These are phyloP conservation scores for Pachysolen tannophilus DNA, from an alignment of 805 yeast genomes.

Conservation along the genomic window DNA sequence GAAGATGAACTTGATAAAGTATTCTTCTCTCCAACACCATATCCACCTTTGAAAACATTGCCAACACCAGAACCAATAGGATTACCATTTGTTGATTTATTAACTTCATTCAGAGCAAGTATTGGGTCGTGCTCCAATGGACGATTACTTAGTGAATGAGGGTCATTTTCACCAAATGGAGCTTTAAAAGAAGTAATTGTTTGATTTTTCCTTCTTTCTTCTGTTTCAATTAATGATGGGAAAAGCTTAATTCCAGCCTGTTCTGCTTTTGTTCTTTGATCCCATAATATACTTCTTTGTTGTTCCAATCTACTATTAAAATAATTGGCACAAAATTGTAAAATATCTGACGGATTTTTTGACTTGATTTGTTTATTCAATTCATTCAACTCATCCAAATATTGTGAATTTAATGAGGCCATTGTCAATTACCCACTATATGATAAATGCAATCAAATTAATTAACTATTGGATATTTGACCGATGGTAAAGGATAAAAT, in stretches of 20 bases:
- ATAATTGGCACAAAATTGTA: conserved; percentile 72
- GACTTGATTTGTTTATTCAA: conserved; percentile 49
- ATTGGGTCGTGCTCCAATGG: conserved; percentile 10
- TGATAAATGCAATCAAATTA: too few relatives aligned
- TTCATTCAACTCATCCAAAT: conserved; percentile 43
- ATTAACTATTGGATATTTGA: too few relatives aligned
- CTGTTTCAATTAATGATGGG: conserved; percentile 11
- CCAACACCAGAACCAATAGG: conserved; percentile 9
- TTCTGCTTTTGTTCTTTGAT: conserved; percentile 38
- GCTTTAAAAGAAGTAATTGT: conserved; percentile 35
- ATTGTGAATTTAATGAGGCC: conserved; percentile 4
- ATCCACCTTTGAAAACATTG: conserved; percentile 19
- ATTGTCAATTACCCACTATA: too few relatives aligned
- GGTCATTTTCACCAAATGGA: conserved; percentile 59
- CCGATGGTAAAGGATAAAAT: too few relatives aligned
- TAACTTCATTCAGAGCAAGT: conserved; percentile 6
- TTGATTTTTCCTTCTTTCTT: conserved; percentile 13
- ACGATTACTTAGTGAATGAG: conserved; percentile 38
- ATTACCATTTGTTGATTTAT: conserved; percentile 8
- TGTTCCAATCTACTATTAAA: conserved; percentile 55
- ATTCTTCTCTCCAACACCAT: conserved; percentile 18
- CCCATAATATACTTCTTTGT: conserved; percentile 47
- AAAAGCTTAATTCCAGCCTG: conserved; percentile 41
- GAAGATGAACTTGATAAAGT: conserved; percentile 15
- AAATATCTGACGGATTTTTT: conserved; percentile 56